phyloP scores from a whole-genome alignment of 805 yeast genomes.

The Candida yuanshanica region DNA sequence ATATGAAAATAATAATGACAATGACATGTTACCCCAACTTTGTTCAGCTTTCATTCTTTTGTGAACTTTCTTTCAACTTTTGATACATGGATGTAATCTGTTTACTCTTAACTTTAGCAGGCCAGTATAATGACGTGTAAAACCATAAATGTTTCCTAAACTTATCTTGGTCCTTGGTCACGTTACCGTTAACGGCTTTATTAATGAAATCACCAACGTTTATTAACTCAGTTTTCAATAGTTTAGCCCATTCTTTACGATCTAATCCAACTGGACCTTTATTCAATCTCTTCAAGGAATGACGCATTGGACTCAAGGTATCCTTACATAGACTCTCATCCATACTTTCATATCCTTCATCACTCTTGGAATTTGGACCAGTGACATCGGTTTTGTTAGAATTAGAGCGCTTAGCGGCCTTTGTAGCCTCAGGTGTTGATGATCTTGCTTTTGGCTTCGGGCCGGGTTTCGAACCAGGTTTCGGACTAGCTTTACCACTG shows the following conservation, averaged over 20 bases:
- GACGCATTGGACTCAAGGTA: constrained; percentile 58
- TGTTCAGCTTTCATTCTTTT: constrained; percentile 2
- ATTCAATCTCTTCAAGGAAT: constrained; percentile 59
- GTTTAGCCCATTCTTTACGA: constrained; percentile 70
- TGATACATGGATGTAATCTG: constrained; percentile 74
- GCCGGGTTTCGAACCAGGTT: constrained; percentile 17
- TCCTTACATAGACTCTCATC: constrained; percentile 66
- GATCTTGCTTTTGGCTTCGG: constrained; percentile 8
- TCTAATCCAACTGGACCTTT: constrained; percentile 70
- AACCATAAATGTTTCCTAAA: constrained; percentile 71
- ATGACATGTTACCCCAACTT: too few species aligned
- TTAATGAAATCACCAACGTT: constrained; percentile 70
- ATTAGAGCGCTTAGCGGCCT: neutral
- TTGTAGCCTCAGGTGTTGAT: constrained; percentile 4
- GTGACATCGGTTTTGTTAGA: constrained; percentile 3
- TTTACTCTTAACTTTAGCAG: constrained; percentile 69
- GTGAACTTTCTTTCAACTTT: constrained; percentile 36
- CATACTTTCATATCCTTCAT: constrained; percentile 66
- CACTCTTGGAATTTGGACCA: neutral
- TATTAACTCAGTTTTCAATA: constrained; percentile 62
- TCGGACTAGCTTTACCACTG: constrained; percentile 11
- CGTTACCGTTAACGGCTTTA: constrained; percentile 26
- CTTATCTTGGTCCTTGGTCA: constrained; percentile 31
- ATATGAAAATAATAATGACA: too few species aligned
- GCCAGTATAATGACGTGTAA: constrained; percentile 83